Conservation (phyloP, 495 filamentous ascomycete genomes). For the Pseudotulostoma volvatum region DNA sequence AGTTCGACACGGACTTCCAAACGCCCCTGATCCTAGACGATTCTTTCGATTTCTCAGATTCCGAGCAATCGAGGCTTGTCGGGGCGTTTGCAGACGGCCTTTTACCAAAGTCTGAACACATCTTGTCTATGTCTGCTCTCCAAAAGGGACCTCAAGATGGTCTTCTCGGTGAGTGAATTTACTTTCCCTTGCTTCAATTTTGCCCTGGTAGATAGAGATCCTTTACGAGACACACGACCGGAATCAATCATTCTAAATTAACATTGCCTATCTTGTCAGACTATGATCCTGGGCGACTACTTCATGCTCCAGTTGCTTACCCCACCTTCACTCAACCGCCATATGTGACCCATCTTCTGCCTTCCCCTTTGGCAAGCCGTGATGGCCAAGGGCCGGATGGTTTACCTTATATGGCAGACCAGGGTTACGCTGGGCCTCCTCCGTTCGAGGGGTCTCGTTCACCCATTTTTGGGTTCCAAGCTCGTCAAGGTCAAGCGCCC, state of each 20-base stretch:
- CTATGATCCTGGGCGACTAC: constrained; percentile 27
- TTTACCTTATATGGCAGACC: constrained; percentile 27
- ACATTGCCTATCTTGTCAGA: constrained; percentile 12
- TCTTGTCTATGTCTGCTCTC: constrained; percentile 38
- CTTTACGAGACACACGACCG: too few species aligned
- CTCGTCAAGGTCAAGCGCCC: constrained; percentile 25
- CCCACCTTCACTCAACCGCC: constrained; percentile 26
- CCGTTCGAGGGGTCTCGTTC: constrained; percentile 29
- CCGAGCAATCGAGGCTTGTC: constrained; percentile 31
- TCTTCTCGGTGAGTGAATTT: constrained; percentile 26
- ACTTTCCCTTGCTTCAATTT: background rate
- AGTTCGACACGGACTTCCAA: constrained; percentile 33
- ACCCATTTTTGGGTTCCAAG: constrained; percentile 15
- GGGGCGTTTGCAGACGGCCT: constrained; percentile 33
- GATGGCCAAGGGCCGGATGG: constrained; percentile 30
- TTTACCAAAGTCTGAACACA: constrained; percentile 36
- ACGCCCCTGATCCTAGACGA: constrained; percentile 39
- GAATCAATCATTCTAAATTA: constrained; percentile 2
- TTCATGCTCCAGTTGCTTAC: constrained; percentile 31
- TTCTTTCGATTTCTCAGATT: constrained; percentile 34
- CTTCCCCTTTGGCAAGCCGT: constrained; percentile 31
- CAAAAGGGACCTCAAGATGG: constrained; percentile 26
- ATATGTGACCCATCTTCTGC: constrained; percentile 29
- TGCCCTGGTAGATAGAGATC: too few species aligned
- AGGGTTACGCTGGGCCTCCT: constrained; percentile 23